Conservation (phyloP, 2,329 filamentous ascomycete genomes). For the Fusarium gaditjirri region DNA sequence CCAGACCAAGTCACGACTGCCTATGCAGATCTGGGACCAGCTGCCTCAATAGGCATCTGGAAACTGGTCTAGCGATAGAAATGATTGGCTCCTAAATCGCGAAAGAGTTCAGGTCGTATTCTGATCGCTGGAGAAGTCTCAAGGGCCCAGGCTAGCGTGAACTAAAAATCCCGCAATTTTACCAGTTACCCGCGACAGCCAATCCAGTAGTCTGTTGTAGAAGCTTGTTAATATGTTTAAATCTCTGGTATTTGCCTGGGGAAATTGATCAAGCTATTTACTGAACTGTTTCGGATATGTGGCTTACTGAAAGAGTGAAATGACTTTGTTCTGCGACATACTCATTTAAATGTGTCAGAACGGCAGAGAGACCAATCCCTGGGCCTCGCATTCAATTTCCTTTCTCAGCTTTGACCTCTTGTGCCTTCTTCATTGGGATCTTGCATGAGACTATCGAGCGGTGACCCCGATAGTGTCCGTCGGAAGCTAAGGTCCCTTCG, state of each 20-base stretch:
- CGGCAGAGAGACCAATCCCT: not conserved
- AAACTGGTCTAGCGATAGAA: not conserved
- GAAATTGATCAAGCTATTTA: not conserved
- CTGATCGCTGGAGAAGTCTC: not conserved
- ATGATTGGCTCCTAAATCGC: not conserved
- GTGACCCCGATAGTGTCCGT: not conserved
- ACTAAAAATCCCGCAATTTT: not conserved
- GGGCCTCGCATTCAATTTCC: not conserved
- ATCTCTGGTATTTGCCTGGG: not conserved
- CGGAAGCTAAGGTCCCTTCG: not conserved
- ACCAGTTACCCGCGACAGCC: not conserved
- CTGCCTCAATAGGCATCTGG: constrained; percentile 5
- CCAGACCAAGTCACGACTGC: not conserved
- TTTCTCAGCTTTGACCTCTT: not conserved
- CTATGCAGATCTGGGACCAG: not conserved
- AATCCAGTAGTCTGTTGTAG: not conserved
- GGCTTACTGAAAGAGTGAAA: not conserved
- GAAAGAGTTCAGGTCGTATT: not conserved
- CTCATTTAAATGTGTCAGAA: not conserved
- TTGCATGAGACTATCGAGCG: not conserved
- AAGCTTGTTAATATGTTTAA: not conserved
- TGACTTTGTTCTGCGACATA: not conserved
- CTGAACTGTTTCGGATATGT: not conserved
- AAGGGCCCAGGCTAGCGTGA: not conserved
- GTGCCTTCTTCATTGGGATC: not conserved